These are phyloP conservation scores for Sphaerulina vaccinii DNA, from an alignment of 2,329 filamentous ascomycete species.

Conservation along the genomic window DNA sequence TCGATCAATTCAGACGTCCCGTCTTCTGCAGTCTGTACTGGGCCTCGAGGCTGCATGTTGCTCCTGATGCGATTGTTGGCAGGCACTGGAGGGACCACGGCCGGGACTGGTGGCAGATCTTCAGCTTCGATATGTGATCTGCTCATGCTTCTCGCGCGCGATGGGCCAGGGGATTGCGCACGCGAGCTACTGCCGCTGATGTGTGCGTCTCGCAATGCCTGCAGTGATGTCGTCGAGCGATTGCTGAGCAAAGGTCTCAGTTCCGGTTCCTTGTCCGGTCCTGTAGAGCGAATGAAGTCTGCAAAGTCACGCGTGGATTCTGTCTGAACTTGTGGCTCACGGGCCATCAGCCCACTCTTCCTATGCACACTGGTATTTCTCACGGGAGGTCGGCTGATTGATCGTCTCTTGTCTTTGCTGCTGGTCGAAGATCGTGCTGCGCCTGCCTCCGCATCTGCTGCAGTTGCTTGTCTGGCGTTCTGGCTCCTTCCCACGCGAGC, in stretches of 20 bases:
- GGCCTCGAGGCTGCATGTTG: conserved; percentile 32
- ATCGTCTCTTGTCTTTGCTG: conserved; percentile 30
- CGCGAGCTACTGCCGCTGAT: conserved; percentile 17
- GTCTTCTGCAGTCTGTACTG: conserved; percentile 64
- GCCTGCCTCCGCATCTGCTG: conserved; percentile 21
- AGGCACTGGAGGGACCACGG: conserved; percentile 29
- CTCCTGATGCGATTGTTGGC: conserved; percentile 20
- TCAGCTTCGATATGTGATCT: conserved; percentile 16
- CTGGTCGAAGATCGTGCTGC: conserved; percentile 12
- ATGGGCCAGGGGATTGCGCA: conserved; percentile 28
- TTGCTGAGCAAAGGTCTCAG: conserved; percentile 24
- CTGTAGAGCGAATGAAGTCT: conserved; percentile 84
- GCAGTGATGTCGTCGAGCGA: conserved; percentile 30
- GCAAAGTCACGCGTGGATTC: conserved; percentile 81
- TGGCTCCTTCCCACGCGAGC: conserved; percentile 25
- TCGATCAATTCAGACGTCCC: conserved; percentile 88
- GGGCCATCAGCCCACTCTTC: conserved; percentile 49
- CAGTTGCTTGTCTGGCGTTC: conserved; percentile 24
- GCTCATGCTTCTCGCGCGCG: conserved; percentile 22
- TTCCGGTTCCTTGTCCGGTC: conserved; percentile 51
- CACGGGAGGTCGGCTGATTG: conserved; percentile 33
- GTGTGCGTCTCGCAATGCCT: conserved; percentile 17
- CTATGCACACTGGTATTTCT: conserved; percentile 35
- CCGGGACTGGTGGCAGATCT: conserved; percentile 27
- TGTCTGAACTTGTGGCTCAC: conserved; percentile 69